Evolutionary conservation across 2,329 filamentous ascomycete species (phyloP).

Genomic region (Neopestalotiopsis clavispora): DNA sequence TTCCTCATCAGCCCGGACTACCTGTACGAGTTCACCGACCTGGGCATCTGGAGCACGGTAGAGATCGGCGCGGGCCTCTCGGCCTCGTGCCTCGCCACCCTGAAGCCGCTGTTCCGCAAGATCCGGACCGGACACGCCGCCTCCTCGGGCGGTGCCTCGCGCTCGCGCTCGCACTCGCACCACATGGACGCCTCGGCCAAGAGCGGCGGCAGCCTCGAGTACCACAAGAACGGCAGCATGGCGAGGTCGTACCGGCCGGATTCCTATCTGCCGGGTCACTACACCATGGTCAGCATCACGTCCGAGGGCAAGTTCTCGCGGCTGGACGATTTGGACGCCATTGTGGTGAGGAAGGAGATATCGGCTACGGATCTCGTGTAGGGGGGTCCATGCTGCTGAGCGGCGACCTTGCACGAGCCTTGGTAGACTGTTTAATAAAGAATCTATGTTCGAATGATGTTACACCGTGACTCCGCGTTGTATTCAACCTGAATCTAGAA

Average conservation of each 20-base stretch:
- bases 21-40: slow-evolving; percentile 19
- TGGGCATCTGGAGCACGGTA: slow-evolving; percentile 19
- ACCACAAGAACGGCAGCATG: slow-evolving; percentile 2
- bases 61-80: slow-evolving; percentile 17
- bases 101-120: slow-evolving; percentile 19
- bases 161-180: neutral
- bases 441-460: too few relatives aligned
- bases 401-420: neutral
- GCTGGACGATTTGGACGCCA: slow-evolving; percentile 1
- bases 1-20: slow-evolving; percentile 19
- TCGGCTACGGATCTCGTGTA: slow-evolving; percentile 9
- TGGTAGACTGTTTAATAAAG: too few relatives aligned
- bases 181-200: slow-evolving; percentile 1
- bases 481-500: too few relatives aligned
- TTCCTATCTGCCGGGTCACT: neutral
- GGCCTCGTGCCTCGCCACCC: slow-evolving; percentile 18
- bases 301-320: slow-evolving; percentile 13
- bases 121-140: neutral
- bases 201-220: slow-evolving; percentile 8
- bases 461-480: too few relatives aligned
- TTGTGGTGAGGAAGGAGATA: slow-evolving; percentile 6
- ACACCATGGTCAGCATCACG: slow-evolving; percentile 13
- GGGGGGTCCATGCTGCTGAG: neutral
- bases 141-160: too few relatives aligned
- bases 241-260: slow-evolving; percentile 7